Evolutionary conservation across 257 asterid genomes (phyloP), one percentile per base, ranked within the genome.

Genomic region (Osmanthus fragrans): DNA sequence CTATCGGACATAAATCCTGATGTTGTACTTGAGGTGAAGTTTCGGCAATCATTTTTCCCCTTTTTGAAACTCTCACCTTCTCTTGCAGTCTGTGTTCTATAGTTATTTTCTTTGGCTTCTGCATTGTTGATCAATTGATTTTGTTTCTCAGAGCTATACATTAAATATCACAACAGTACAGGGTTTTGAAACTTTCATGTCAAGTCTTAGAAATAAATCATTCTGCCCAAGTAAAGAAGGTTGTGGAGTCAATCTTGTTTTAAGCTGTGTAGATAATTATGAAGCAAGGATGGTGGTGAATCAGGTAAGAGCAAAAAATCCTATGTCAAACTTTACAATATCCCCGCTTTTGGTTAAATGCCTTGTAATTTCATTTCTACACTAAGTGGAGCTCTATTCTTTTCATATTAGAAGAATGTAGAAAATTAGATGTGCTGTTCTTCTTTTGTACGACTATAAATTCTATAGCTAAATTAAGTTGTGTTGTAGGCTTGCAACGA

Each of bases 261-360:
- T 95, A 76, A 95, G 99, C 87, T 93, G 99, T 76, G 99, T 95
- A 33, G 99, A 95, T 88, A 95, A 95, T 88, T 95, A 95, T 80
- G 99, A 95, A 90, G 99, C 99, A 71, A 89, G 99, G 88, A 95
- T 95, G 99, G 99, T 93, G 77, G 98, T 95, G 79, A 95, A 95
- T 89, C 99, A 95, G 97, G 99, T 93, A 79, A 65, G 86, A 69
- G 25, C 76, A 74, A 69, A 66, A 70, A 76, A 82, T 36, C 8
- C 47, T 68, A 33, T 36, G 16, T 63, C 69, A 64, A 56, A 47
- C 73, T 71, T 47, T 56, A 42, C 69, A 25, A 60, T 77, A 29
- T 51, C 13, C 47, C 30, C 18, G 33, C 23, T 70, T 47, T 76
- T 77, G 27, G 72, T 64, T 56, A 60, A 63, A 73, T 77, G 21